Conservation (phyloP, 2,329 filamentous ascomycete species). For the Paraphoma chrysanthemicola region DNA sequence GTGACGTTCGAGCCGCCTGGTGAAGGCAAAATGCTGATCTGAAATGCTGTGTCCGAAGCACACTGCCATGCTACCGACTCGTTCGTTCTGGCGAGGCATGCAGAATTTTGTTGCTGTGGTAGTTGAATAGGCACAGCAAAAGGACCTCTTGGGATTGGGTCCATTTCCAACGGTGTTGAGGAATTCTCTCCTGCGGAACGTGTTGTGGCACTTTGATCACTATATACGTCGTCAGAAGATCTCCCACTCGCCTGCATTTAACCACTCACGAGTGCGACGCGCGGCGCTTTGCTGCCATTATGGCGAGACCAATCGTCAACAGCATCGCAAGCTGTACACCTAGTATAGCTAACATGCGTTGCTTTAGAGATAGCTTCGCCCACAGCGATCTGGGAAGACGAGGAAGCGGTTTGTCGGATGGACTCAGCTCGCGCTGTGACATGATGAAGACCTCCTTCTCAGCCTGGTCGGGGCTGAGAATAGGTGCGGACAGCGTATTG, state of each 20-base stretch:
- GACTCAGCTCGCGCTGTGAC: constrained; percentile 2
- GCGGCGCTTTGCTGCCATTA: constrained; percentile 17
- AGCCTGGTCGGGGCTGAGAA: constrained; percentile 30
- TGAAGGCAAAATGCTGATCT: constrained; percentile 28
- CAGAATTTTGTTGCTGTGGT: constrained; percentile 32
- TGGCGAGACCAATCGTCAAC: constrained; percentile 19
- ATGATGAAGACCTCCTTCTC: constrained; percentile 37
- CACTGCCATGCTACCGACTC: constrained; percentile 37
- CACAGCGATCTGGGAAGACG: constrained; percentile 26
- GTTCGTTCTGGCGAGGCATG: constrained; percentile 31
- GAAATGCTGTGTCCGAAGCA: constrained; percentile 19
- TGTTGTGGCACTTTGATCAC: constrained; percentile 2
- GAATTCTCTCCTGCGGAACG: constrained; percentile 2
- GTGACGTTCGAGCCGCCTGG: constrained; percentile 7
- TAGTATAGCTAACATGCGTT: constrained; percentile 29
- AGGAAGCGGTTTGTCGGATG: constrained; percentile 32
- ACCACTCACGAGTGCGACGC: constrained; percentile 11
- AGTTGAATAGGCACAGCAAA: constrained; percentile 25
- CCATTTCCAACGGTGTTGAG: neutral
- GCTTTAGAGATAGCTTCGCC: constrained; percentile 25
- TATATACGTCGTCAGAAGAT: neutral
- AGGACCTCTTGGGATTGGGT: constrained; percentile 24
- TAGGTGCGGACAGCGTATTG: constrained; percentile 31
- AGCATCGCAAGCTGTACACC: constrained; percentile 26
- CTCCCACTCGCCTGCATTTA: neutral